Conservation (phyloP, 2,329 filamentous ascomycete genomes). For the Trichoderma atrobrunneum region DNA sequence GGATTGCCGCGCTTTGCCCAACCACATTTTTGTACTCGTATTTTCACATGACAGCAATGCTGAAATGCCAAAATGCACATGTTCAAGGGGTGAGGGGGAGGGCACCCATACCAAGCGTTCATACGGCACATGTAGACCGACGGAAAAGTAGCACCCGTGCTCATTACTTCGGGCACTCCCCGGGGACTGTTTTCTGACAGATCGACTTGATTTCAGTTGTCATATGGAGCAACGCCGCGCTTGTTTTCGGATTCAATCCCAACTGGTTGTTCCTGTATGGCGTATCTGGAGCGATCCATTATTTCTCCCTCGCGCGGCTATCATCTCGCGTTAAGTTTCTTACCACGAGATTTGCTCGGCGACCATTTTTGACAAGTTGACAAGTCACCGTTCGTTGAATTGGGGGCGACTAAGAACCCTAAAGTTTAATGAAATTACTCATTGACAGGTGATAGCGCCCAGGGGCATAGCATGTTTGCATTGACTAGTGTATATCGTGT, state of each 20-base stretch:
- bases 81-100: not conserved
- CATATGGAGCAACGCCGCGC: not conserved
- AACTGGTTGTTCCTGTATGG: not conserved
- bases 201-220: not conserved
- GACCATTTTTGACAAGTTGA: not conserved
- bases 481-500: not conserved
- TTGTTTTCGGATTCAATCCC: constrained; percentile 10
- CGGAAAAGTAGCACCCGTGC: not conserved
- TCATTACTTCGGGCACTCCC: constrained; percentile 6
- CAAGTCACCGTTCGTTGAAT: not conserved
- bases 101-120: not conserved
- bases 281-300: not conserved
- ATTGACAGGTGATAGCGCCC: not conserved
- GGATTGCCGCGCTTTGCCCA: not conserved
- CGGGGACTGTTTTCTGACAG: not conserved
- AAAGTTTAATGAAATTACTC: constrained; percentile 2
- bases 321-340: not conserved
- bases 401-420: not conserved
- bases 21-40: not conserved
- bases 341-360: not conserved
- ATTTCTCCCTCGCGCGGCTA: not conserved
- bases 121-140: not conserved
- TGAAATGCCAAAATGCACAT: not conserved
- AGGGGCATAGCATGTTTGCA: not conserved
- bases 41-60: not conserved